phyloP scores from a whole-genome alignment of 176 grass and related monocot species.

The Ananas comosus region DNA sequence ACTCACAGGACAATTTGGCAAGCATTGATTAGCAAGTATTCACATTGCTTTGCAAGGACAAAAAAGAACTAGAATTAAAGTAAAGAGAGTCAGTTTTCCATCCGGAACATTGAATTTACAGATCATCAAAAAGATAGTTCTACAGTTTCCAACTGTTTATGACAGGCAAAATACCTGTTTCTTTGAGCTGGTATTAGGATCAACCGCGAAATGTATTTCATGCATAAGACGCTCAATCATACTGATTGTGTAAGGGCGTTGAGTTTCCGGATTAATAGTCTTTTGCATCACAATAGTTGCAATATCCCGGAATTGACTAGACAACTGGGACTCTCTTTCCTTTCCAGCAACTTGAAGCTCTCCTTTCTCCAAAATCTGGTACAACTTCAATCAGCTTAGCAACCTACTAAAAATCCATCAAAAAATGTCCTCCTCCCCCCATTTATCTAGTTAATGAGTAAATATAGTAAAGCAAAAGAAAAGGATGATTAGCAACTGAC shows the following conservation, averaged over 20 bases:
- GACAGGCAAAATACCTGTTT: conserved; percentile 30
- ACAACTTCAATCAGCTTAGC: not conserved
- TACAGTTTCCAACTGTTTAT: not conserved
- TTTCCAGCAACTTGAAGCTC: conserved; percentile 97
- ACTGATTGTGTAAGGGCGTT: conserved; percentile 77
- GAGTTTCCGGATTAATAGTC: conserved; percentile 71
- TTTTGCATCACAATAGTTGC: conserved; percentile 96
- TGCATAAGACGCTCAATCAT: conserved; percentile 96
- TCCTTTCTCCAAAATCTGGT: conserved; percentile 75
- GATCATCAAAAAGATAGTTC: not conserved
- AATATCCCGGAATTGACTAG: conserved; percentile 81
- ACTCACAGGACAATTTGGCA: no score
- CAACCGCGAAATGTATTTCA: conserved; percentile 72
- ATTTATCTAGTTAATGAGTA: not conserved
- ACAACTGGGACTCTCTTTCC: conserved; percentile 79
- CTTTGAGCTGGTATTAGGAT: conserved; percentile 57
- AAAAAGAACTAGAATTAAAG: no score
- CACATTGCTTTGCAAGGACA: no score
- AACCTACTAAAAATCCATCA: not conserved
- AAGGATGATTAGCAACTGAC: no score
- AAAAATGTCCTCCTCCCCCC: not conserved
- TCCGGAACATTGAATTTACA: not conserved
- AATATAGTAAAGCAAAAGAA: not conserved
- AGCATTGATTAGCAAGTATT: no score
- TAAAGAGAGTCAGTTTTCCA: no score